Evolutionary conservation across 306 rosid species (phyloP).

Genomic region (Geum urbanum): DNA sequence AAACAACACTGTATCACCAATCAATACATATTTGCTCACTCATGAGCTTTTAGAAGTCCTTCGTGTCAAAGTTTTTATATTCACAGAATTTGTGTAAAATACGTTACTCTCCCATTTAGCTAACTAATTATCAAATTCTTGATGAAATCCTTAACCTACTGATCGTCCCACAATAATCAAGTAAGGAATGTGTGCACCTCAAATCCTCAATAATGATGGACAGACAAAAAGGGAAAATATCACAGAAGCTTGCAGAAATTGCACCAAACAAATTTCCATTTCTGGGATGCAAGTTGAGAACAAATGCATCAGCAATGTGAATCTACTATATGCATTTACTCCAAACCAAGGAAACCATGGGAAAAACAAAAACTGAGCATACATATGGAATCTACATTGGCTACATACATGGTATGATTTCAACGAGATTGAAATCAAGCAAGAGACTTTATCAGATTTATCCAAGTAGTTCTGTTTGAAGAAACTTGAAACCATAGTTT

Average conservation of each 20-base stretch:
- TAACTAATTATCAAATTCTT: neutral
- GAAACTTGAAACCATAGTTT: neutral
- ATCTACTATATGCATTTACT: neutral
- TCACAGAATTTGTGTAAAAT: neutral
- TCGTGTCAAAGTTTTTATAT: neutral
- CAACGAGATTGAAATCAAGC: neutral
- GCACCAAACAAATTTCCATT: neutral
- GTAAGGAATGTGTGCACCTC: neutral
- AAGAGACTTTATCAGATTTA: neutral
- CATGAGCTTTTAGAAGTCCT: neutral
- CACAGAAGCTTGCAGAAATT: neutral
- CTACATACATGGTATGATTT: neutral
- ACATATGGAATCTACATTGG: neutral
- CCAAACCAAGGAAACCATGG: neutral
- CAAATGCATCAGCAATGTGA: neutral
- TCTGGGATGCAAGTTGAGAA: neutral
- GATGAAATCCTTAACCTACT: neutral
- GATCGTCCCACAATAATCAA: neutral
- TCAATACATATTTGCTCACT: neutral
- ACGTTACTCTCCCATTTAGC: neutral
- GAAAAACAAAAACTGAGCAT: neutral
- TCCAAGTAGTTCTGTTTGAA: neutral
- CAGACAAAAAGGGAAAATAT: neutral
- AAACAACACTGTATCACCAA: neutral
- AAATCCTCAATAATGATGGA: neutral